These are phyloP conservation scores for grape (Vitis vinifera) DNA, from an alignment of 164 flowering plant species.

Conservation along the genomic window ASM3070453v1 NC_081809.1:26820001-26820500, in stretches of 20 bases:
- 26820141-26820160: no score
- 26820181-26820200: no score
- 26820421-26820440: conserved; percentile 94
- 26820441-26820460: conserved; percentile 99
- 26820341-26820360: conserved; percentile 77
- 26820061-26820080: no score
- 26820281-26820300: conserved; percentile 91
- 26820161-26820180: no score
- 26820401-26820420: conserved; percentile 84
- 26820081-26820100: no score
- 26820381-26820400: conserved; percentile 85
- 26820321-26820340: conserved; percentile 67
- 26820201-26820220: no score
- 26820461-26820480: conserved; percentile 96
- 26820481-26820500: conserved; percentile 88
- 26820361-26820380: conserved; percentile 72
- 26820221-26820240: no score
- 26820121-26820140: no score
- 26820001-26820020: no score
- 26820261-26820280: conserved; percentile 93
- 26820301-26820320: conserved; percentile 96
- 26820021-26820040: no score
- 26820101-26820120: no score
- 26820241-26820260: conserved; percentile 70
- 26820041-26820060: no score